Conservation (phyloP, 345 rosid species). For the Aquilaria yunnanensis region DNA sequence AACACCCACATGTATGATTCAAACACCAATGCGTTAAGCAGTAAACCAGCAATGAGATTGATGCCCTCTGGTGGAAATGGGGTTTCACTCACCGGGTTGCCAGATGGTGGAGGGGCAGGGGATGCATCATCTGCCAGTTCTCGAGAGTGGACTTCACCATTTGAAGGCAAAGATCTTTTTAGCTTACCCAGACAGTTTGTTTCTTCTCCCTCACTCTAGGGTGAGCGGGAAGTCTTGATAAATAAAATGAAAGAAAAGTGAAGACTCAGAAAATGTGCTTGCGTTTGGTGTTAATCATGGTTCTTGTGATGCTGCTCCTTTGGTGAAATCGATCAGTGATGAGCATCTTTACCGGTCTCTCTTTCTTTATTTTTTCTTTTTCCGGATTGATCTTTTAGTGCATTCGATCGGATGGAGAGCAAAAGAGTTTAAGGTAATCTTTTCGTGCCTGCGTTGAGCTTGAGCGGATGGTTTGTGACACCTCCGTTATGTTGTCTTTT, state of each 20-base stretch:
- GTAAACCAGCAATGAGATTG: slow-evolving; percentile 36
- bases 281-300: slow-evolving; percentile 40
- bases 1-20: slow-evolving; percentile 30
- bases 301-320: slow-evolving; percentile 21
- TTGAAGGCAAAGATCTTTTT: slow-evolving; percentile 87
- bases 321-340: slow-evolving; percentile 8
- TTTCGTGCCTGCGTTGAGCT: no score
- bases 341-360: slow-evolving; percentile 17
- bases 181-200: slow-evolving; percentile 81
- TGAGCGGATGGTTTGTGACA: no score
- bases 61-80: slow-evolving; percentile 16
- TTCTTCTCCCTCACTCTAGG: slow-evolving; percentile 74
- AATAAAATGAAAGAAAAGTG: slow-evolving; percentile 26
- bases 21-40: slow-evolving; percentile 25
- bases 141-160: slow-evolving; percentile 86
- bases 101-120: slow-evolving; percentile 26
- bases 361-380: background rate
- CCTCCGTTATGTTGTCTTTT: no score
- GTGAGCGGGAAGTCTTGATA: slow-evolving; percentile 23
- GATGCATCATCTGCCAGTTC: slow-evolving; percentile 18
- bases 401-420: no score
- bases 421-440: no score
- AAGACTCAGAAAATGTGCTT: slow-evolving; percentile 29
- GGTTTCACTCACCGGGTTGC: slow-evolving; percentile 33
- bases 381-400: no score